phyloP scores from a whole-genome alignment of 768 basidiomycete genomes.

The Phylloporus arenicola region DNA sequence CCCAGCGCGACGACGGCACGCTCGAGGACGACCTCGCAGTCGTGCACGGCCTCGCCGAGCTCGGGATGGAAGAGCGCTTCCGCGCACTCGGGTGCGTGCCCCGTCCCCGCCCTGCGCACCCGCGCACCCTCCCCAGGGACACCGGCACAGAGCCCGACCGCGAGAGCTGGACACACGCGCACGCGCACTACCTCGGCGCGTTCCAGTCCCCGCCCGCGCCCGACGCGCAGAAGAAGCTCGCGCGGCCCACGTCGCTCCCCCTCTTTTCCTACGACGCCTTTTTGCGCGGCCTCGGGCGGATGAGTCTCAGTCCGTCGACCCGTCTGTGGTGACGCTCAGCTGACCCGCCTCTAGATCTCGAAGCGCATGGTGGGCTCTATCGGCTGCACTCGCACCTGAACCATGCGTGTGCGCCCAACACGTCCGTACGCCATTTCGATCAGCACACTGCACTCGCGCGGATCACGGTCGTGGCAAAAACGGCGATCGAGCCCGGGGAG shows the following conservation, averaged over 20 bases:
- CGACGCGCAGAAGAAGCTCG: slow-evolving; percentile 55
- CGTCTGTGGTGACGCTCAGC: neutral
- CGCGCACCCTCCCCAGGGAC: slow-evolving; percentile 20
- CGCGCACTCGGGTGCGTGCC: slow-evolving; percentile 25
- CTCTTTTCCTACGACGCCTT: slow-evolving; percentile 78
- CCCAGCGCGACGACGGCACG: slow-evolving; percentile 38
- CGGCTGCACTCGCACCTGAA: slow-evolving; percentile 83
- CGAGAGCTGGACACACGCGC: slow-evolving; percentile 62
- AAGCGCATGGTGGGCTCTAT: slow-evolving; percentile 84
- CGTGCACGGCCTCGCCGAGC: slow-evolving; percentile 58
- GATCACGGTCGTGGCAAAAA: slow-evolving; percentile 68
- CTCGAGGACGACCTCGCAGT: slow-evolving; percentile 46
- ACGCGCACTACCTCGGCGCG: slow-evolving; percentile 50
- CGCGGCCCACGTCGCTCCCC: slow-evolving; percentile 43
- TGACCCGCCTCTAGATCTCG: slow-evolving; percentile 49
- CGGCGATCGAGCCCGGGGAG: slow-evolving; percentile 59
- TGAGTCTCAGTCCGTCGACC: slow-evolving; percentile 60
- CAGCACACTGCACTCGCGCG: slow-evolving; percentile 62
- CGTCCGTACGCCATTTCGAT: slow-evolving; percentile 74
- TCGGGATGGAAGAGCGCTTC: slow-evolving; percentile 70
- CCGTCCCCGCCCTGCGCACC: neutral
- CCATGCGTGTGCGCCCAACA: slow-evolving; percentile 77
- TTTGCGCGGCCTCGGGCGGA: slow-evolving; percentile 64
- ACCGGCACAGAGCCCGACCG: slow-evolving; percentile 52
- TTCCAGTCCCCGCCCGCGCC: slow-evolving; percentile 54